Conservation (phyloP, 2,329 filamentous ascomycete genomes). For the Fusarium tricinctum region DNA sequence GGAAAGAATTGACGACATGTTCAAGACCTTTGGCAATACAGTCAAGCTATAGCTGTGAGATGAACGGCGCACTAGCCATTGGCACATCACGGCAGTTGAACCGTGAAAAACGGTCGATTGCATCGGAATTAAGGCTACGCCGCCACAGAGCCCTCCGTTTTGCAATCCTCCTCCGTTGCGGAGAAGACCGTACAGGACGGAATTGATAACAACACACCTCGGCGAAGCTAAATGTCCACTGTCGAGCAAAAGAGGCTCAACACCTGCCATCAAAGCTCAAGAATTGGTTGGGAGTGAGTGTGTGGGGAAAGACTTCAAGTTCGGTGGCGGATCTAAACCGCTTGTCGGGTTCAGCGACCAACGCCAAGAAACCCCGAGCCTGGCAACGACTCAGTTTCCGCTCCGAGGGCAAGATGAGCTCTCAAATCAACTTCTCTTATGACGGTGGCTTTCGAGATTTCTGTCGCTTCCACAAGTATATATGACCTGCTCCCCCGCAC, state of each 20-base stretch:
- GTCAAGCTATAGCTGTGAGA: neutral
- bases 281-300: conserved; percentile 22
- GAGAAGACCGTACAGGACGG: conserved; percentile 28
- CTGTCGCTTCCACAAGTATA: conserved; percentile 35
- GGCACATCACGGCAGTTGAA: conserved; percentile 9
- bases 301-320: conserved; percentile 35
- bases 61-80: neutral
- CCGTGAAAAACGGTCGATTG: conserved; percentile 18
- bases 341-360: conserved; percentile 29
- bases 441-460: conserved; percentile 29
- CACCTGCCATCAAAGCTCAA: conserved; percentile 8
- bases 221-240: conserved; percentile 4
- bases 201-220: conserved; percentile 34
- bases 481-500: conserved; percentile 45
- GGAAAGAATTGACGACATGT: neutral
- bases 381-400: conserved; percentile 40
- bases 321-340: conserved; percentile 44
- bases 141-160: conserved; percentile 25
- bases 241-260: conserved; percentile 25
- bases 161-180: conserved; percentile 12
- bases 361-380: conserved; percentile 39
- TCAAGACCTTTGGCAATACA: neutral
- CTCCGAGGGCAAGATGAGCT: conserved; percentile 8
- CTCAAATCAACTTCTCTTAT: conserved; percentile 13
- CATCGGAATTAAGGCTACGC: conserved; percentile 33